Percentiles rank a stretch among this genome's conserved stretches.
Evolutionary conservation across 495 filamentous ascomycete genomes (phyloP).

Genomic region (Venustampulla echinocandica): DNA sequence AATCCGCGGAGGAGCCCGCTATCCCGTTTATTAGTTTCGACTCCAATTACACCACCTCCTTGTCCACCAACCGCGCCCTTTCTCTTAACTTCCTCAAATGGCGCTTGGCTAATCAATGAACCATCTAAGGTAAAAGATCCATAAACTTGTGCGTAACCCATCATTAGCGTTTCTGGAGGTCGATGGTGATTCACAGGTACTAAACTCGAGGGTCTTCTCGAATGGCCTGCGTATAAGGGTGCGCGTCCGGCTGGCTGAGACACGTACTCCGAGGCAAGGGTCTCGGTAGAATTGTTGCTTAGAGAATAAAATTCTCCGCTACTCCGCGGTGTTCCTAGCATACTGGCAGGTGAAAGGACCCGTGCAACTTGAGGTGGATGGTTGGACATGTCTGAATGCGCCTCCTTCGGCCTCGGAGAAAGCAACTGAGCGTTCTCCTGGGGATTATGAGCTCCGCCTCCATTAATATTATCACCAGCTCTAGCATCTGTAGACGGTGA

Average conservation of each 20-base stretch:
- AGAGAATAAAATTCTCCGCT: conserved; percentile 91
- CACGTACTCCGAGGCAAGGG: conserved; percentile 83
- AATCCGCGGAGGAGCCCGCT: conserved; percentile 76
- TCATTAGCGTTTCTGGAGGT: conserved; percentile 74
- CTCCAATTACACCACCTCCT: conserved; percentile 70
- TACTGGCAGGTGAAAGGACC: conserved; percentile 65
- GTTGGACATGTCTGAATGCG: conserved; percentile 39
- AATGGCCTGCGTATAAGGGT: conserved; percentile 43
- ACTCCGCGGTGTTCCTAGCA: conserved; percentile 65
- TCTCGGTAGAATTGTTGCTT: conserved; percentile 91
- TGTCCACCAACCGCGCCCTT: conserved; percentile 86
- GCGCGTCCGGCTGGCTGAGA: conserved; percentile 48
- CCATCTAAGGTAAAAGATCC: conserved; percentile 89
- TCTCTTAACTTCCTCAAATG: conserved; percentile 91
- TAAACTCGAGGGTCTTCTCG: conserved; percentile 53
- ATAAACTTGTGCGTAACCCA: conserved; percentile 95
- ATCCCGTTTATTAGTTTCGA: conserved; percentile 66
- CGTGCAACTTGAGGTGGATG: conserved; percentile 49
- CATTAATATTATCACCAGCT: conserved; percentile 6
- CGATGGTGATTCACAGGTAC: conserved; percentile 35
- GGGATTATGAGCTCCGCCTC: conserved; percentile 1
- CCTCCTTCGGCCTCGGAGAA: conserved; percentile 12
- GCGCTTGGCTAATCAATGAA: conserved; percentile 77
- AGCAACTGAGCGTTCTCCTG: conserved; percentile 9
- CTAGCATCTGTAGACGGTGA: conserved; percentile 10